Conservation (phyloP, 257 asterid genomes). For the Penstemon eatonii region DNA sequence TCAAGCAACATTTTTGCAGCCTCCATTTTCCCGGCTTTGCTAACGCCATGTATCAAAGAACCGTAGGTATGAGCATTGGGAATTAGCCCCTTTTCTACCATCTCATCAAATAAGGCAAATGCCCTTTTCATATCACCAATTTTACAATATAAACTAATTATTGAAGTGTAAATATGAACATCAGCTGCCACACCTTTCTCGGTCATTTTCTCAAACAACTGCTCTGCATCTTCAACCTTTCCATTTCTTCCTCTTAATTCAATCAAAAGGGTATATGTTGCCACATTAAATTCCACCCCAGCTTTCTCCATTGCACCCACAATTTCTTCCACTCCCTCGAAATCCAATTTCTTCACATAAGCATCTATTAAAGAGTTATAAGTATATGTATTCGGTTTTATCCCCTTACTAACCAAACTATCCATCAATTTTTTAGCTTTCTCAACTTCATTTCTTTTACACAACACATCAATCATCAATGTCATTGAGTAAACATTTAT, state of each 20-base stretch:
- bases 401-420: conserved; percentile 52
- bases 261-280: conserved; percentile 67
- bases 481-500: conserved; percentile 78
- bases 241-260: conserved; percentile 38
- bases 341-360: conserved; percentile 51
- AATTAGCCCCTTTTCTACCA: conserved; percentile 59
- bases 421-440: conserved; percentile 59
- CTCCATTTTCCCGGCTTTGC: conserved; percentile 67
- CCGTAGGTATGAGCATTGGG: conserved; percentile 78
- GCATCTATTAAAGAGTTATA: conserved; percentile 70
- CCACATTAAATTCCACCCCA: conserved; percentile 57
- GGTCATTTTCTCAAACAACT: conserved; percentile 64
- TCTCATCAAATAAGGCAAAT: conserved; percentile 65
- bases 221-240: conserved; percentile 53
- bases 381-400: conserved; percentile 66
- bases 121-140: conserved; percentile 55
- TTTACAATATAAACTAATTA: conserved; percentile 59
- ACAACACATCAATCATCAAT: conserved; percentile 55
- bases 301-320: conserved; percentile 57
- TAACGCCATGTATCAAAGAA: conserved; percentile 64
- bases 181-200: conserved; percentile 54
- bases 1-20: conserved; percentile 61
- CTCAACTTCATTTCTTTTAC: conserved; percentile 54
- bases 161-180: conserved; percentile 51
- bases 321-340: conserved; percentile 42